Evolutionary conservation across 345 rosid species (phyloP).

Genomic region (Brassica juncea): DNA sequence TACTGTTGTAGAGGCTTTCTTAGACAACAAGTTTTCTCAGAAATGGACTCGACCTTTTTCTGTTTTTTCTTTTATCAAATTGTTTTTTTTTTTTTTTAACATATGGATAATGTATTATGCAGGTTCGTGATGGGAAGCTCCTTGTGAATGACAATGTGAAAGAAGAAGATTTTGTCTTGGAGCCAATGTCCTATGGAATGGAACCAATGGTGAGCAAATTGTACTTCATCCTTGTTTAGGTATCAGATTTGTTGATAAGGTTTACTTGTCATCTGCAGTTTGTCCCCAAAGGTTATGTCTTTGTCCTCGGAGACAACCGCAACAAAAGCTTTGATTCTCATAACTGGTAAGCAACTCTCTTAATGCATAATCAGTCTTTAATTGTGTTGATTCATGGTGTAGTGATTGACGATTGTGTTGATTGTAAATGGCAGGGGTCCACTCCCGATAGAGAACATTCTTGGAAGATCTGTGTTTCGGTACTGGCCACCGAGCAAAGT

Average conservation of each 20-base stretch:
- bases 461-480: constrained; percentile 72
- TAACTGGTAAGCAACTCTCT: constrained; percentile 57
- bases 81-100: constrained; percentile 4
- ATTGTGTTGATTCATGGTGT: not conserved
- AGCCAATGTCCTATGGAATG: constrained; percentile 75
- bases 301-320: constrained; percentile 91
- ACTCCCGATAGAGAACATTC: constrained; percentile 62
- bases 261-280: constrained; percentile 46
- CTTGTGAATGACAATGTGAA: constrained; percentile 63
- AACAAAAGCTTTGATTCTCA: constrained; percentile 91
- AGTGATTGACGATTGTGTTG: not conserved
- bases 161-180: constrained; percentile 74
- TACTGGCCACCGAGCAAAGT: constrained; percentile 82
- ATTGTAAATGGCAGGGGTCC: constrained; percentile 67
- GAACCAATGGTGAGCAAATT: constrained; percentile 56
- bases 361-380: not conserved
- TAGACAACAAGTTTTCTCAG: constrained; percentile 16
- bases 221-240: not conserved
- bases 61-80: not conserved
- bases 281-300: constrained; percentile 81
- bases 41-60: constrained; percentile 12
- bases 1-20: constrained; percentile 14
- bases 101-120: constrained; percentile 7
- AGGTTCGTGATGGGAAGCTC: constrained; percentile 78
- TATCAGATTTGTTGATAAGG: constrained; percentile 3